These are phyloP conservation scores for Zymoseptoria passerinii DNA, from an alignment of 2,329 filamentous ascomycete species.

Conservation along the genomic window DNA sequence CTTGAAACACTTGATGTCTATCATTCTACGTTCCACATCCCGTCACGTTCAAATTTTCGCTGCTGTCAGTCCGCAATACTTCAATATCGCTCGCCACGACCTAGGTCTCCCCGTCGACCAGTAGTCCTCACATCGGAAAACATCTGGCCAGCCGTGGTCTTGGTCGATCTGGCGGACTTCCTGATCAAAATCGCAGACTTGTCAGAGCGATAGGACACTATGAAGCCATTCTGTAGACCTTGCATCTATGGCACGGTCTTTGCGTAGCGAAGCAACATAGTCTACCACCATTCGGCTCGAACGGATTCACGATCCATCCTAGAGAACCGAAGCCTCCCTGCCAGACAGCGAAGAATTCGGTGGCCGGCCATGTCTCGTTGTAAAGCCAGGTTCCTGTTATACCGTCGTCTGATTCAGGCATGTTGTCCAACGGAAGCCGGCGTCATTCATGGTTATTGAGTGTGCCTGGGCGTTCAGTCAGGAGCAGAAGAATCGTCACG, in stretches of 20 bases:
- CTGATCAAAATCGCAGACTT: neutral
- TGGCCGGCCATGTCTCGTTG: neutral
- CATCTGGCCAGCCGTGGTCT: constrained; percentile 8
- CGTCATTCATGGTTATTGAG: neutral
- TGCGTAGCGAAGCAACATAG: neutral
- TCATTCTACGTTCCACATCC: no score
- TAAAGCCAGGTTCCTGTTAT: neutral
- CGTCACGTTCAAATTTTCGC: no score
- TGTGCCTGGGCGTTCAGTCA: neutral
- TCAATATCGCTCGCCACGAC: no score
- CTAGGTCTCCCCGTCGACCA: no score
- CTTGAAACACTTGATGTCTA: no score
- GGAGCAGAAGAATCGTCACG: no score
- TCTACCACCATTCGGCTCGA: neutral
- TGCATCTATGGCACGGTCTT: neutral
- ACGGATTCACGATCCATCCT: neutral
- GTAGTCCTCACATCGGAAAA: no score
- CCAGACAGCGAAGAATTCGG: neutral
- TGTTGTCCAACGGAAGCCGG: neutral
- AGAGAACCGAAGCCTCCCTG: neutral
- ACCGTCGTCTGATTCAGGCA: neutral
- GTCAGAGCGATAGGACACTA: neutral
- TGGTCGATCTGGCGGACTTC: constrained; percentile 2
- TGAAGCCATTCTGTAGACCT: neutral
- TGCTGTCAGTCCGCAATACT: no score